A percentile compares a stretch with the other conserved stretches of the same genome.
These are phyloP conservation scores for Erodium maritimum DNA, from an alignment of 345 rosid genomes.

Conservation along the genomic window DNA sequence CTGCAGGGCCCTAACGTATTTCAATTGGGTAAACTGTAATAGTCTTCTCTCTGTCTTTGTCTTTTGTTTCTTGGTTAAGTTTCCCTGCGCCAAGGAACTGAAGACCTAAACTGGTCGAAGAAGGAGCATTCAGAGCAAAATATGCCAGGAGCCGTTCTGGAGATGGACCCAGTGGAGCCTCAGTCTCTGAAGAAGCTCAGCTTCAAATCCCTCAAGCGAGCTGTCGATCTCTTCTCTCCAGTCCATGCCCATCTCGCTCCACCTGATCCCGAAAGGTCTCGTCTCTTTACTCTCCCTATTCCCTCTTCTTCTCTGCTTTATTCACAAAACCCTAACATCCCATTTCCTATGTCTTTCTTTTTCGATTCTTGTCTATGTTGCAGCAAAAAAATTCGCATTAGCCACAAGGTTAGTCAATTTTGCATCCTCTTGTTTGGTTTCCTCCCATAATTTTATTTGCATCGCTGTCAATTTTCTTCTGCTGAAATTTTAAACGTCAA, in stretches of 20 bases:
- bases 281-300: background rate
- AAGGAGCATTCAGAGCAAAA: background rate
- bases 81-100: no score
- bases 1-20: no score
- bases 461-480: background rate
- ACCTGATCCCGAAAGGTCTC: slow-evolving; percentile 69
- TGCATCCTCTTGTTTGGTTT: background rate
- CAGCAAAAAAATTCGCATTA: slow-evolving; percentile 78
- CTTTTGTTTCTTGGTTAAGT: no score
- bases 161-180: slow-evolving; percentile 82
- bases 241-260: slow-evolving; percentile 60
- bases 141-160: slow-evolving; percentile 43
- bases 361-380: slow-evolving; percentile 8
- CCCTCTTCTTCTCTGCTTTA: no score
- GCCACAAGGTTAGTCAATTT: slow-evolving; percentile 60
- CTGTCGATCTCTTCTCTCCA: slow-evolving; percentile 82
- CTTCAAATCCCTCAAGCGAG: slow-evolving; percentile 75
- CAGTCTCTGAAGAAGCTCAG: slow-evolving; percentile 86
- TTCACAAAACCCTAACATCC: no score
- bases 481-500: no score
- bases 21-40: no score
- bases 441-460: background rate
- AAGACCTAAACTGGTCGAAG: no score
- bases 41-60: no score
- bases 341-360: background rate